These are phyloP conservation scores for Cercospora sojina DNA, from an alignment of 2,329 filamentous ascomycete species.

Conservation along the genomic window DNA sequence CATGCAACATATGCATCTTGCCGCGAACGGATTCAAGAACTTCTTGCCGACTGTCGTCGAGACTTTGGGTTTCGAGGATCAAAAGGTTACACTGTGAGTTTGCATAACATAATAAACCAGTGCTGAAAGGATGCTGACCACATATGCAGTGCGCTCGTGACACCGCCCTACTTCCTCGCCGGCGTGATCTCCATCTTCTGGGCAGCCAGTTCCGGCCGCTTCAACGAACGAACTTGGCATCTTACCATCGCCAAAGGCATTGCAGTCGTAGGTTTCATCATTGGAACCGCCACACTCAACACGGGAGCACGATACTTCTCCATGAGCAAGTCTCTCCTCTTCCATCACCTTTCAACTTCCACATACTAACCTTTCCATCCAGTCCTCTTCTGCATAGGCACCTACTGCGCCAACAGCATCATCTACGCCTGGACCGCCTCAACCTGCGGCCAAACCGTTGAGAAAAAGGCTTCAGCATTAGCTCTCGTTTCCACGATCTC, in stretches of 20 bases:
- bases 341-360: background rate
- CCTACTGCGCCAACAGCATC: constrained; percentile 6
- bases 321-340: background rate
- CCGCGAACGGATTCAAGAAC: constrained; percentile 26
- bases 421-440: constrained; percentile 4
- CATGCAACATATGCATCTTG: constrained; percentile 13
- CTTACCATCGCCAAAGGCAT: constrained; percentile 12
- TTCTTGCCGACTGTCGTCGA: constrained; percentile 41
- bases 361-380: background rate
- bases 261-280: constrained; percentile 49
- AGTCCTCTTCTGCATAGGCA: constrained; percentile 5
- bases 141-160: background rate
- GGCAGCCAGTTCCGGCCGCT: constrained; percentile 32
- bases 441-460: background rate
- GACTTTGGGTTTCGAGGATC: constrained; percentile 40
- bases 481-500: constrained; percentile 10
- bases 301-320: constrained; percentile 11
- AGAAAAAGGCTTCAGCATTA: constrained; percentile 10
- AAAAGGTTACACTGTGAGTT: constrained; percentile 7
- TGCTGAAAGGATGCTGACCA: background rate
- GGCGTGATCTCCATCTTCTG: constrained; percentile 23
- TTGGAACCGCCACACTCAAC: constrained; percentile 10
- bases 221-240: constrained; percentile 30
- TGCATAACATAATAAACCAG: background rate
- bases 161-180: constrained; percentile 39